Base-by-base conservation (phyloP, 2,329 filamentous ascomycete genomes). In the Xylariales sp. region DNA sequence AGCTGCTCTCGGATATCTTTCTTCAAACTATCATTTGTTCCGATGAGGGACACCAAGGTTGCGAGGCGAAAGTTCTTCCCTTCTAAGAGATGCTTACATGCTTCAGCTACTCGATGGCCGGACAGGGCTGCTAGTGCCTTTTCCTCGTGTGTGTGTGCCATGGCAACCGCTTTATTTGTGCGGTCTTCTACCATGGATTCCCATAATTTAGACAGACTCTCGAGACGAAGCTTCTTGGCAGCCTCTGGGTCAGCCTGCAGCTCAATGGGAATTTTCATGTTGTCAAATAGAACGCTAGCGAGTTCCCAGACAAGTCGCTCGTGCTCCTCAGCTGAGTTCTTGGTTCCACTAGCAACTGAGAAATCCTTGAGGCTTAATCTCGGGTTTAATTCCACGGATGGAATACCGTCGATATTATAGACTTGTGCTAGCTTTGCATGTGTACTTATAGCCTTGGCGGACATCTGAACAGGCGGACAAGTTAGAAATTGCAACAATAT, bases 221-320 rank as follows among this genome's bases (percentile, higher is more conserved):
- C 87, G 72, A 91, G 86, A 43, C 88, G 86, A 23, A 81, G 53
- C 49, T 78, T 76, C 43, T 83, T 78, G 5, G 78, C 74, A 0
- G 79, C 75, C 10, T 82, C 73, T 0, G 76, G 73, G 46, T 75
- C 72, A 34, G 76, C 70, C 39, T 82, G 74, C 8, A 84, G 75
- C 12, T 84, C 81, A 2, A 79, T 65, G 2, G 82, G 80, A 36
- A 85, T 76, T 16, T 82, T 82, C 10, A 89, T 69, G n/a, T 89
- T 84, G 71, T 97, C 94, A 75, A 97, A 99, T 3, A 99, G 85
- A 45, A 97, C 90, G 65, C 92, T 92, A 0, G 93, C 91, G 43
- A 99, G 84, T 68, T 93, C 87, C 96, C 97, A 99, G 0, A 96
- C 89, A 14, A 89, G 84, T 75, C 89, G 88, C 79, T 97, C 93